Percentiles rank a stretch among this genome's conserved stretches.
Conservation (phyloP, 108 stramenopile species). For the Stephanodiscus triporus region DNA sequence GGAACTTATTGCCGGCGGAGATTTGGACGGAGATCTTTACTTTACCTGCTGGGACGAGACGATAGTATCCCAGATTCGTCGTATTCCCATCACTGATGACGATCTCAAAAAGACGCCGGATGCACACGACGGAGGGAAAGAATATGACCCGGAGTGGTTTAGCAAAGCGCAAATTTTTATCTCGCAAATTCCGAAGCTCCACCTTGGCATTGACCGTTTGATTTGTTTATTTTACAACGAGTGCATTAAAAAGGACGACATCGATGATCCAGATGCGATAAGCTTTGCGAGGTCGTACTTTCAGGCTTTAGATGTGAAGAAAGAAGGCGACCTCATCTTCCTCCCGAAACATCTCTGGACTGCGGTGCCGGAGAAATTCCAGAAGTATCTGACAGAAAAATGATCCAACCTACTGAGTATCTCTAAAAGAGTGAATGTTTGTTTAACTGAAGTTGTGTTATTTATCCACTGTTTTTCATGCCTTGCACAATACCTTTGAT, state of each 20-base stretch:
- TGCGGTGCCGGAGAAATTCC: conserved; percentile 16
- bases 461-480: conserved; percentile 96
- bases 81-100: conserved; percentile 34
- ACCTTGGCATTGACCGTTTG: conserved; percentile 16
- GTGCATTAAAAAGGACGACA: conserved; percentile 20
- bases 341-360: conserved; percentile 31
- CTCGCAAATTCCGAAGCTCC: conserved; percentile 14
- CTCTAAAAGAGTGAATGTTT: too few species aligned
- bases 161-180: conserved; percentile 41
- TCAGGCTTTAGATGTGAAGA: conserved; percentile 48
- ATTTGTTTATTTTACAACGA: conserved; percentile 36
- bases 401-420: too few species aligned
- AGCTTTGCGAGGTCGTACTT: conserved; percentile 49
- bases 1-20: conserved; percentile 53
- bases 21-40: conserved; percentile 70
- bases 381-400: too few species aligned
- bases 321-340: conserved; percentile 45
- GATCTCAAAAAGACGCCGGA: background rate
- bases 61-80: conserved; percentile 28
- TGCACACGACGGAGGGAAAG: background rate
- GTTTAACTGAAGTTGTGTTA: too few species aligned
- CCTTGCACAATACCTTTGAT: conserved; percentile 96
- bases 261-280: conserved; percentile 36
- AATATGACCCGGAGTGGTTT: conserved; percentile 37
- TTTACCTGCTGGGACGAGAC: conserved; percentile 57